Evolutionary conservation across 208 protist genomes (phyloP), one percentile per base, ranked within the genome.

Genomic region (Leishmania mexicana): DNA sequence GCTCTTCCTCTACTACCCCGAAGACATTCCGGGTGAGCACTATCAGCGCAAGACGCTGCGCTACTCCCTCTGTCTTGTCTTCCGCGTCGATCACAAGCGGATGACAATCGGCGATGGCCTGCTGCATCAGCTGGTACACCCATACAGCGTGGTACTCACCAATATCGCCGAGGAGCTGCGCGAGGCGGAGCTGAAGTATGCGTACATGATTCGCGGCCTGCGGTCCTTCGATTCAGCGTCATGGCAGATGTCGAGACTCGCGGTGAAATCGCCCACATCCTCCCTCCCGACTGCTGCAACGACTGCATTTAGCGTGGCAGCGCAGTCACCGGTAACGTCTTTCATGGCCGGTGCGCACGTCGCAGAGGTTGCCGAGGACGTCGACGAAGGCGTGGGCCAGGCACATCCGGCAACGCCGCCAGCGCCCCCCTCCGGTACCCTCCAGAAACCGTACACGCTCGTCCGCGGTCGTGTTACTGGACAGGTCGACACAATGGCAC

Each of bases 41-140:
- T 97, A 97, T 79, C 86, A 90, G 75, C 88, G 94, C 42, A 94
- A 97, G 73, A 96, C 92, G 45, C 85, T 97, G 80, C 93, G 93
- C 49, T 96, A 95, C 83, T 92, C 93, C 15, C 79, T 97, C 49
- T 96, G 94, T 81, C 89, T 97, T 72, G 87, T 91, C 67, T 95
- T 96, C 78, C 76, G 80, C 60, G 86, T 95, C 15, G 86, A 93
- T 79, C 42, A 85, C 70, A 84, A 67, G 45, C 82, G 90, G 76
- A 88, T 92, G 65, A 92, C 94, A 40, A 83, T 90, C 4, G 90
- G 87, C 17, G 84, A 87, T 40, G 77, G 79, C n/a, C 84, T 92
- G 21, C 78, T 90, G 67, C 89, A 88, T 38, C 83, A 83, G 17
- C 86, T 94, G 6, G 84, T 96, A 45, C 90, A 89, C 31, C 91